Base-by-base conservation (phyloP, 345 rosid species). In the Alliaria petiolata region DNA sequence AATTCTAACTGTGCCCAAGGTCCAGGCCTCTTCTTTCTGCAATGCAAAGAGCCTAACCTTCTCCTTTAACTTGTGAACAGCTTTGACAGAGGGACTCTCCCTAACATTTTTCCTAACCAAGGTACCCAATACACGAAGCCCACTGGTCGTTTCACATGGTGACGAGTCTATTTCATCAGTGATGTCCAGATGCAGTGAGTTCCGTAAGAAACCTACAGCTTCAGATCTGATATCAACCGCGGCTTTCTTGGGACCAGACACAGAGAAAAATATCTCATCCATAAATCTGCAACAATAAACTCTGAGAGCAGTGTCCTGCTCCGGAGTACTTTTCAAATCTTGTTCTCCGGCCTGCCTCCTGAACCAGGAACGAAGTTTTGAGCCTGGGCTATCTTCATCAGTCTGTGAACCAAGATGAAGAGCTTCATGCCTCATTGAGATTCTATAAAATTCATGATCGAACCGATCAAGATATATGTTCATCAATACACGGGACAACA, bases 31-130 rank as follows among this genome's bases (percentile, higher is more conserved):
- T 74, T 87, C 86, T 84, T 87, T 93, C 63, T 89, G 96, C 56
- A 67, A 76, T 68, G 88, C 82, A 80, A 86, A 87, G 60, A 85
- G 76, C 72, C 75, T 75, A 19, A 90, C 87, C 64, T 90, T 93
- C 64, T 93, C 97, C 78, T 87, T 93, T 67, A 93, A 78, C 85
- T 87, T 93, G 85, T 93, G 97, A 67, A 86, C 87, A 33, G 87
- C 87, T 75, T 85, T 82, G 13, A 83, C 80, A 71, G 89, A 83
- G 1, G 91, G 88, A 75, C 81, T 81, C 69, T 87, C 90, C 72
- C 70, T 82, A 49, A 78, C 81, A 26, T 57, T 81, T 79, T 86
- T 90, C 78, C 79, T 81, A 53, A 89, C 60, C 26, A 87, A 80
- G 77, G 79, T 71, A 28, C 98, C 97, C 26, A 90, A 80, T 78